Evolutionary conservation across 2,329 filamentous ascomycete species (phyloP).

Genomic region (Parastagonospora avenae): DNA sequence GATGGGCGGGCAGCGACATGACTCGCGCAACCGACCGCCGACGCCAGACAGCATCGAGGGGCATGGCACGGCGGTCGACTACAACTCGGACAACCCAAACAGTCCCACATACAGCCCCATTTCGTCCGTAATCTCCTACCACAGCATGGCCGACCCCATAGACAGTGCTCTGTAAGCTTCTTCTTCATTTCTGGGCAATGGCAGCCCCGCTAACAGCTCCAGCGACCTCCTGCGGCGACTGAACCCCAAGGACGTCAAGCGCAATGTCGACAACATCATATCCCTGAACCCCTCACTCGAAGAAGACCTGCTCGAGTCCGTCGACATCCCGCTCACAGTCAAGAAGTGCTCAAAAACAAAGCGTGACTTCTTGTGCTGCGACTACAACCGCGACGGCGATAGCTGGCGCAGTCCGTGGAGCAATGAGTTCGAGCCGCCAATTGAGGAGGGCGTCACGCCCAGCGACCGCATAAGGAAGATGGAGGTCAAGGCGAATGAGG

Average conservation of each 20-base stretch:
- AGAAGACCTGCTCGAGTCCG: conserved; percentile 96
- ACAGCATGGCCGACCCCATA: conserved; percentile 45
- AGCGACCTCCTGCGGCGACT: conserved; percentile 98
- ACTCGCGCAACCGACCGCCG: conserved; percentile 25
- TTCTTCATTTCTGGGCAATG: neutral
- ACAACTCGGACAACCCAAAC: conserved; percentile 18
- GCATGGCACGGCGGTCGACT: conserved; percentile 23
- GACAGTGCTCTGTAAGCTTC: conserved; percentile 74
- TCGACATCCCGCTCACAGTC: conserved; percentile 91
- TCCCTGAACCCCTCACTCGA: conserved; percentile 86
- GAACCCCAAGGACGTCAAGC: conserved; percentile 88
- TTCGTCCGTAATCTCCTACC: conserved; percentile 1
- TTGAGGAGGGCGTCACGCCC: conserved; percentile 82
- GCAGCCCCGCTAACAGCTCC: conserved; percentile 22
- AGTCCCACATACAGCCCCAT: conserved; percentile 18
- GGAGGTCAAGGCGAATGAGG: conserved; percentile 92
- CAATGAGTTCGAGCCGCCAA: conserved; percentile 94
- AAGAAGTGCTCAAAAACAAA: conserved; percentile 86
- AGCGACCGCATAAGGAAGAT: conserved; percentile 91
- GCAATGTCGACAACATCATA: conserved; percentile 89
- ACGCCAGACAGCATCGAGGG: conserved; percentile 24
- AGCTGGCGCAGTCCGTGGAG: conserved; percentile 98
- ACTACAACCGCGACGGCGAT: conserved; percentile 99
- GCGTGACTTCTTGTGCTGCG: conserved; percentile 95
- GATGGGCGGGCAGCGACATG: conserved; percentile 15